These are phyloP conservation scores for Apostasia shenzhenica DNA, from an alignment of 106 monocot genomes.

Conservation along the genomic window DNA sequence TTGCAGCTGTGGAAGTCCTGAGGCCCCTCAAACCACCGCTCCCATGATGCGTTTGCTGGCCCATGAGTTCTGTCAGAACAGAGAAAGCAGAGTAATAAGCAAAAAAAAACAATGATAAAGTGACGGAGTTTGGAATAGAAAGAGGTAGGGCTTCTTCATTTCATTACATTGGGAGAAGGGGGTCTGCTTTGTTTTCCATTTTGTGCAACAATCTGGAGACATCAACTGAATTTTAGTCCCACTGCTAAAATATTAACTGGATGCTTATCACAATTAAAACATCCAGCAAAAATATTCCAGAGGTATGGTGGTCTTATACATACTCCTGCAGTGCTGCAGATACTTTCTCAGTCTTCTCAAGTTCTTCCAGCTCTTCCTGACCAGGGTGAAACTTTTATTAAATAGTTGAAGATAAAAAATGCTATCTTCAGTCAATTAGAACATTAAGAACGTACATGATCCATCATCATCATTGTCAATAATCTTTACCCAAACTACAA, in stretches of 20 bases:
- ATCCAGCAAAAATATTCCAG: not conserved
- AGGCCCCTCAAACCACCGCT: conserved; percentile 81
- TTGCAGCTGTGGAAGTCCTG: conserved; percentile 48
- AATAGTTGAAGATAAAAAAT: not conserved
- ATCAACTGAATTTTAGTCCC: conserved; percentile 7
- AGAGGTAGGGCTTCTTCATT: no score
- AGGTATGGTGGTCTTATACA: conserved; percentile 5
- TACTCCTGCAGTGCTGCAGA: conserved; percentile 58
- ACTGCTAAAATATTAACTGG: not conserved
- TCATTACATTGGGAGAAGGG: conserved; percentile 62
- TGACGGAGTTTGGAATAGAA: not conserved
- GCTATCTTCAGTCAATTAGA: no score
- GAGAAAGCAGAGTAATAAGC: not conserved
- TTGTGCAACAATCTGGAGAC: conserved; percentile 47
- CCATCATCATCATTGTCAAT: no score
- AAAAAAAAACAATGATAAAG: no score
- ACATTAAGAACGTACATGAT: no score
- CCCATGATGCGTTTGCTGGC: conserved; percentile 43
- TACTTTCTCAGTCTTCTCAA: conserved; percentile 53
- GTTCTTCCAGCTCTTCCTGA: conserved; percentile 62
- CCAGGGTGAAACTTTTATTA: not conserved
- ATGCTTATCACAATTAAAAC: not conserved
- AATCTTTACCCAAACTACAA: no score
- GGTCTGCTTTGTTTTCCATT: conserved; percentile 54
- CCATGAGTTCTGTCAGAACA: conserved; percentile 48